phyloP scores from a whole-genome alignment of 2,329 filamentous ascomycete species.

The Daldinia eschscholtzii region DNA sequence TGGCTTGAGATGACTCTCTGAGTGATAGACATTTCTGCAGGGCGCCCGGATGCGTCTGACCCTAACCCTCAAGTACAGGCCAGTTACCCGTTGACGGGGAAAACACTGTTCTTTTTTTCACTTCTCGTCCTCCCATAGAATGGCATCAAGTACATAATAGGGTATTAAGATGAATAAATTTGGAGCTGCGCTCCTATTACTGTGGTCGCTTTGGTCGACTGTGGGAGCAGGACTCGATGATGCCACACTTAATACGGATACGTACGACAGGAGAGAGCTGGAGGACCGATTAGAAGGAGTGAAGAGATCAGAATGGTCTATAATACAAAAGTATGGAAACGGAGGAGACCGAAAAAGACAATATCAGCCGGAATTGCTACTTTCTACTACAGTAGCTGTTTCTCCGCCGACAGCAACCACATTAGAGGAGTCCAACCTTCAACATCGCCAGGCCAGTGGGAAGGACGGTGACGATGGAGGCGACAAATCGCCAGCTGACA shows the following conservation, averaged over 20 bases:
- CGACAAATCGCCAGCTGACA: not conserved
- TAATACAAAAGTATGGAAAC: conserved; percentile 5
- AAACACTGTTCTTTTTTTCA: not conserved
- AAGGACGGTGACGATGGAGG: conserved; percentile 1
- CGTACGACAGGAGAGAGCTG: conserved; percentile 4
- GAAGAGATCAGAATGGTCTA: conserved; percentile 10
- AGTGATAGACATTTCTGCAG: not conserved
- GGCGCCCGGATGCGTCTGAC: conserved; percentile 15
- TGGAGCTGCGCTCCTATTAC: conserved; percentile 30
- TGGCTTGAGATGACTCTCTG: conserved; percentile 10
- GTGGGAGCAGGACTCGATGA: conserved; percentile 11
- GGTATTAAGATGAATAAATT: conserved; percentile 30
- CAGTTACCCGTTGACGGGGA: conserved; percentile 8
- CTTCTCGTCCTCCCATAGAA: conserved; percentile 24
- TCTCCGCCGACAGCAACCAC: not conserved
- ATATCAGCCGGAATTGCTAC: not conserved
- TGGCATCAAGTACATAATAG: conserved; percentile 28
- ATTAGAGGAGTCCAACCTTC: not conserved
- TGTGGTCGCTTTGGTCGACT: conserved; percentile 36
- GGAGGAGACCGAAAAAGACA: conserved; percentile 1
- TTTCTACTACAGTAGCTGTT: conserved; percentile 6
- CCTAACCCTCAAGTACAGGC: conserved; percentile 13
- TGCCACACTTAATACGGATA: not conserved
- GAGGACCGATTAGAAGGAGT: not conserved
- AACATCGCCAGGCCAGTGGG: conserved; percentile 14